phyloP scores from a whole-genome alignment of 1,284 basidiomycete species.

The Tylopilus microsporus region DNA sequence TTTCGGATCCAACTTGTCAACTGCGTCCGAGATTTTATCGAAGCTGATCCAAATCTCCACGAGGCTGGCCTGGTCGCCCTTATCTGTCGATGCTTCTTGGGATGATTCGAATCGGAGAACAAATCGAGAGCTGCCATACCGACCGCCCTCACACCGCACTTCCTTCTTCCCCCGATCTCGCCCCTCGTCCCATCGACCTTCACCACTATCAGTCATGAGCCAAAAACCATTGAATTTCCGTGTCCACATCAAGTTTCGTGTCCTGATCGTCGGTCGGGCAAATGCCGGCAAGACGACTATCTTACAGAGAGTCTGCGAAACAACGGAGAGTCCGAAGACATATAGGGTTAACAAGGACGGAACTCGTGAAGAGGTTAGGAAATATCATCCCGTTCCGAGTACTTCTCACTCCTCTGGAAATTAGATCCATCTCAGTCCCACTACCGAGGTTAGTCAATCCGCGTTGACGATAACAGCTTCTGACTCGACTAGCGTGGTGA shows the following conservation, averaged over 20 bases:
- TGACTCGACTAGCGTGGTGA: neutral
- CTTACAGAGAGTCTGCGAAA: conserved; percentile 7
- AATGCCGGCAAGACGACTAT: conserved; percentile 10
- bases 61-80: no score
- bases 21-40: no score
- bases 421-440: neutral
- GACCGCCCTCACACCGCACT: no score
- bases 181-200: no score
- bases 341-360: neutral
- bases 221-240: neutral
- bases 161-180: no score
- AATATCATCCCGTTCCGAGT: neutral
- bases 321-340: conserved; percentile 3
- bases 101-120: no score
- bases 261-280: conserved; percentile 5
- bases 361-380: neutral
- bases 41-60: no score
- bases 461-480: no score
- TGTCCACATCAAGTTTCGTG: neutral
- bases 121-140: no score
- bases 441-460: neutral
- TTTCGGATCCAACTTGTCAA: no score
- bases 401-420: no score
- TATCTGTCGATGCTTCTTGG: no score
- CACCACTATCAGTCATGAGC: neutral